Conservation (phyloP, 169 alveolate species). For the Eimeria praecox region DNA sequence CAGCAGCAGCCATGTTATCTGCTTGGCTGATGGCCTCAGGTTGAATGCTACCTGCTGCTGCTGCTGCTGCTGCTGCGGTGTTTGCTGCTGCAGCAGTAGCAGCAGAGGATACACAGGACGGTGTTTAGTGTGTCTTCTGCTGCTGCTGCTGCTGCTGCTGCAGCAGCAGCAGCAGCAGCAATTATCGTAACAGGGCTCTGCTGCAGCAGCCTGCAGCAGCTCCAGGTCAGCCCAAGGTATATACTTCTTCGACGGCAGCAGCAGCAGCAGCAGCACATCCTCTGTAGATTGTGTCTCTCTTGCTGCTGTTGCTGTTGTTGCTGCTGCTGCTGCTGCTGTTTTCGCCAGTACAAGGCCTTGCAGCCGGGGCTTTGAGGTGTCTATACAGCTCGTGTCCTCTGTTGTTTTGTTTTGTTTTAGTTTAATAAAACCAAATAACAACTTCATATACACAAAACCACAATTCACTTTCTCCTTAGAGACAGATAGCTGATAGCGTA, state of each 20-base stretch:
- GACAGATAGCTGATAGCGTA: background rate
- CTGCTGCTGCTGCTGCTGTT: slow-evolving; percentile 10
- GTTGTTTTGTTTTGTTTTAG: no score
- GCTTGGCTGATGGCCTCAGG: background rate
- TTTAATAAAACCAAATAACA: background rate
- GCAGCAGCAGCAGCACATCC: slow-evolving; percentile 1
- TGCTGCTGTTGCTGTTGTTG: background rate
- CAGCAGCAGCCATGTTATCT: slow-evolving; percentile 1
- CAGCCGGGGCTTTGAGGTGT: background rate
- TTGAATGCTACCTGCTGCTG: background rate
- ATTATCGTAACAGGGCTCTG: background rate
- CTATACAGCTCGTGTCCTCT: background rate
- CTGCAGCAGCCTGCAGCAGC: slow-evolving; percentile 1
- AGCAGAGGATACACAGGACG: no score
- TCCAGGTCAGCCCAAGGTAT: background rate
- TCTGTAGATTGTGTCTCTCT: background rate
- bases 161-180: slow-evolving; percentile 22
- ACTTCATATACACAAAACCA: background rate
- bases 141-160: background rate
- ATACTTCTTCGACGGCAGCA: background rate
- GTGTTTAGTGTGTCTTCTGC: background rate
- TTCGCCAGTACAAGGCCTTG: background rate
- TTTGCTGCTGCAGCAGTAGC: background rate
- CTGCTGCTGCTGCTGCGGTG: background rate
- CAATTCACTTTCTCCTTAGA: background rate